Evolutionary conservation across 2,329 filamentous ascomycete species (phyloP).

Genomic region (Fusarium hostae): DNA sequence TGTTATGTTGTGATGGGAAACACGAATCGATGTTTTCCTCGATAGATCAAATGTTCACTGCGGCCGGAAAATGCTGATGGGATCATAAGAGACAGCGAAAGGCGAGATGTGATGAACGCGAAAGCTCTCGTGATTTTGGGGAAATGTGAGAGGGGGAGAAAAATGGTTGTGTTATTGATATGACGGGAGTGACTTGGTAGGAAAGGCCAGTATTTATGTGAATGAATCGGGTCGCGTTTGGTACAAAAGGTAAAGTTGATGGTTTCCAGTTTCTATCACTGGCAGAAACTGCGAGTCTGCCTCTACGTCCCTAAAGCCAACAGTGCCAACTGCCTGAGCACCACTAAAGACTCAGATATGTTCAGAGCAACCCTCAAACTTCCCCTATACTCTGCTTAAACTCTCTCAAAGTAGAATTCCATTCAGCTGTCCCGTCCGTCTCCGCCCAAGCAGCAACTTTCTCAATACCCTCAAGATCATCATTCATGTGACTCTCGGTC

Average conservation of each 20-base stretch:
- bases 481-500: conserved; percentile 59
- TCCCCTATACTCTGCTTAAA: conserved; percentile 58
- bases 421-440: conserved; percentile 57
- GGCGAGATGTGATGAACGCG: background rate
- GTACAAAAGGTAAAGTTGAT: background rate
- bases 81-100: background rate
- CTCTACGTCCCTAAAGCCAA: background rate
- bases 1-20: background rate
- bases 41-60: background rate
- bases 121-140: background rate
- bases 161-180: background rate
- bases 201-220: background rate
- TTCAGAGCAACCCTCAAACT: background rate
- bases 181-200: background rate
- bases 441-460: conserved; percentile 56
- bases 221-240: background rate
- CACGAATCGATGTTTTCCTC: background rate
- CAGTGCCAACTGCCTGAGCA: background rate
- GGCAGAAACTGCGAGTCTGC: background rate
- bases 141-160: background rate
- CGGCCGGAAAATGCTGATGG: background rate
- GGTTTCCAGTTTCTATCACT: conserved; percentile 2
- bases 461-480: conserved; percentile 58
- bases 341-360: background rate
- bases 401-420: conserved; percentile 57